Conservation (phyloP, 176 grass and related monocot genomes). For the Eleusine indica region DNA sequence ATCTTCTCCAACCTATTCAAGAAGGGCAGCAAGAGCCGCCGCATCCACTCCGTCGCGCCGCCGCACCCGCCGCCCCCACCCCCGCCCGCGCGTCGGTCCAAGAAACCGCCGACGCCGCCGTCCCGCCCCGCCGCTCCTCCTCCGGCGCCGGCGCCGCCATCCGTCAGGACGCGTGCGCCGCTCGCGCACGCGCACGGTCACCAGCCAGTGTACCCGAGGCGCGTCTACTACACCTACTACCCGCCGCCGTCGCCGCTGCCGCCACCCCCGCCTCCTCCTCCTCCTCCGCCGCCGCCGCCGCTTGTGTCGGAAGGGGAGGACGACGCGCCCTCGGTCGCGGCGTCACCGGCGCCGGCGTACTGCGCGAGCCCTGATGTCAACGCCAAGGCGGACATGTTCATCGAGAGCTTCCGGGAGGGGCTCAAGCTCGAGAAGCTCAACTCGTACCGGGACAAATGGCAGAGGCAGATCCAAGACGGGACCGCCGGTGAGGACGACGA, state of each 20-base stretch:
- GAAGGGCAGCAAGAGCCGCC: conserved; percentile 72
- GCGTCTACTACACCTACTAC: conserved; percentile 61
- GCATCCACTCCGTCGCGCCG: conserved; percentile 62
- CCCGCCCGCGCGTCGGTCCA: conserved; percentile 37
- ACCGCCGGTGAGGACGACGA: conserved; percentile 34
- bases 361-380: conserved; percentile 96
- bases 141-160: conserved; percentile 13
- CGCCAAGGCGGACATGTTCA: conserved; percentile 86
- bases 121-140: conserved; percentile 33
- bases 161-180: conserved; percentile 26
- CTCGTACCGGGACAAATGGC: conserved; percentile 72
- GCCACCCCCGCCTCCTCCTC: conserved; percentile 56
- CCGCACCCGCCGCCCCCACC: conserved; percentile 48
- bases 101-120: conserved; percentile 45
- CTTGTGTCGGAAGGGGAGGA: conserved; percentile 32
- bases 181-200: conserved; percentile 25
- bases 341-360: conserved; percentile 49
- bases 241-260: conserved; percentile 64
- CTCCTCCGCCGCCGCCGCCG: conserved; percentile 61
- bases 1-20: conserved; percentile 85
- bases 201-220: conserved; percentile 39
- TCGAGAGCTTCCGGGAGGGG: conserved; percentile 65
- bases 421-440: conserved; percentile 93
- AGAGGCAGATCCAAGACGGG: conserved; percentile 38
- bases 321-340: conserved; percentile 26